Conservation (phyloP, 768 basidiomycete species). For the Amanita pseudoporphyria region DNA sequence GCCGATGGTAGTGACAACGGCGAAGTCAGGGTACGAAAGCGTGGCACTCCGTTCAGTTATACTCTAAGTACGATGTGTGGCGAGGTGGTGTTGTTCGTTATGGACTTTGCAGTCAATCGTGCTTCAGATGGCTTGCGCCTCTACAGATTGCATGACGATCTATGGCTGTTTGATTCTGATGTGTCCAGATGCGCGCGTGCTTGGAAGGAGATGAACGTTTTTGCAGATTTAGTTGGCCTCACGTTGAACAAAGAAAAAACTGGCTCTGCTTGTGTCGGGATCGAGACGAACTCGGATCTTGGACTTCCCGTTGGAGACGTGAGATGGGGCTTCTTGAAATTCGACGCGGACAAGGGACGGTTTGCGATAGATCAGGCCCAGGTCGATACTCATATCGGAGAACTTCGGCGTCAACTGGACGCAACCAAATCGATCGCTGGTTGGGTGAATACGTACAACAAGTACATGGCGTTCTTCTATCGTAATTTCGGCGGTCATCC, state of each 20-base stretch:
- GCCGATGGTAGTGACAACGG: constrained; percentile 16
- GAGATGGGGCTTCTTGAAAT: constrained; percentile 31
- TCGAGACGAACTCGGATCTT: neutral
- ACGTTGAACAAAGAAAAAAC: constrained; percentile 33
- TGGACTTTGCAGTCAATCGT: constrained; percentile 42
- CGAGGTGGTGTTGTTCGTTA: constrained; percentile 30
- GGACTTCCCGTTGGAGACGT: constrained; percentile 25
- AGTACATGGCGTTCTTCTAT: constrained; percentile 28
- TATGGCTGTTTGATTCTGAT: constrained; percentile 33
- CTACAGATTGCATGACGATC: constrained; percentile 37
- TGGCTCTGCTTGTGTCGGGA: constrained; percentile 28
- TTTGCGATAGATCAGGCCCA: constrained; percentile 29
- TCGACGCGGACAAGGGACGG: constrained; percentile 19
- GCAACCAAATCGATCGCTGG: constrained; percentile 28
- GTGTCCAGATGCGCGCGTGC: constrained; percentile 23
- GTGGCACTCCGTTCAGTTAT: constrained; percentile 35
- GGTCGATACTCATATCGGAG: constrained; percentile 26
- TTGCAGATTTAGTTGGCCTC: constrained; percentile 29
- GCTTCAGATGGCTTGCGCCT: constrained; percentile 30
- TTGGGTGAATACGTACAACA: constrained; percentile 29
- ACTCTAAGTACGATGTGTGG: constrained; percentile 25
- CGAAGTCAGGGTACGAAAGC: constrained; percentile 22
- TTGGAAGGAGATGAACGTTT: constrained; percentile 34
- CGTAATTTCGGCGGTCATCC: constrained; percentile 27
- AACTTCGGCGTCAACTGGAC: no score